Percentiles rank a stretch among this genome's conserved stretches.
Evolutionary conservation across 768 basidiomycete species (phyloP).

Genomic region (Tricholoma bakamatsutake): DNA sequence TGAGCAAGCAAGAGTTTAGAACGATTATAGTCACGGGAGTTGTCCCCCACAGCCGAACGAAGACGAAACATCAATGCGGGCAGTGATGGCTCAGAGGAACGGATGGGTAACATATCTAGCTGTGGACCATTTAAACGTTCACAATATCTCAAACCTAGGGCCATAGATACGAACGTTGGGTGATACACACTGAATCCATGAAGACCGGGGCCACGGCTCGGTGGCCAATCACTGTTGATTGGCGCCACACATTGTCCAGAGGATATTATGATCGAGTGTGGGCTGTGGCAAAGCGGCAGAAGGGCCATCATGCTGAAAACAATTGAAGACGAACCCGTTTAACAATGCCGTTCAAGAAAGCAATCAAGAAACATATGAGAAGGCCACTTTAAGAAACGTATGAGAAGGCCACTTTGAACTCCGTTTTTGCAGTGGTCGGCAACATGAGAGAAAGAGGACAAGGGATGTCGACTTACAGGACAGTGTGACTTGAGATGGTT

Average conservation of each 20-base stretch:
- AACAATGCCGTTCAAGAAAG: background rate
- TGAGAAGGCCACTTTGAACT: conserved; percentile 2
- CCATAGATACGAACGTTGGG: background rate
- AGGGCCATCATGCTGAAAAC: background rate
- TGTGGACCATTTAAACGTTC: background rate
- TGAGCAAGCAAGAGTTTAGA: background rate
- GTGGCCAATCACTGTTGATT: conserved; percentile 3
- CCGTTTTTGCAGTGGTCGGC: background rate
- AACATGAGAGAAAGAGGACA: background rate
- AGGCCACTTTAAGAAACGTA: background rate
- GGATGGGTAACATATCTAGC: background rate
- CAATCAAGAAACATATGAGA: background rate
- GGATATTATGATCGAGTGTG: background rate
- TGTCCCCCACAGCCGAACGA: background rate
- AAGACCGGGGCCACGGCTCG: background rate
- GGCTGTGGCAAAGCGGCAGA: background rate
- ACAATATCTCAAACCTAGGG: background rate
- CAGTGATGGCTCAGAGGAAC: background rate
- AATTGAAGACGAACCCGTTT: background rate
- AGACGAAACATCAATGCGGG: background rate
- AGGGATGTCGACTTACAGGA: background rate
- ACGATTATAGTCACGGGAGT: background rate
- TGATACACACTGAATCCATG: conserved; percentile 3
- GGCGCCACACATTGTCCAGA: conserved; percentile 9
- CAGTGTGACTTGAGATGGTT: background rate